Evolutionary conservation across 1,284 basidiomycete genomes (phyloP), one percentile per base, ranked within the genome.

Genomic region (Marasmius fiardii): DNA sequence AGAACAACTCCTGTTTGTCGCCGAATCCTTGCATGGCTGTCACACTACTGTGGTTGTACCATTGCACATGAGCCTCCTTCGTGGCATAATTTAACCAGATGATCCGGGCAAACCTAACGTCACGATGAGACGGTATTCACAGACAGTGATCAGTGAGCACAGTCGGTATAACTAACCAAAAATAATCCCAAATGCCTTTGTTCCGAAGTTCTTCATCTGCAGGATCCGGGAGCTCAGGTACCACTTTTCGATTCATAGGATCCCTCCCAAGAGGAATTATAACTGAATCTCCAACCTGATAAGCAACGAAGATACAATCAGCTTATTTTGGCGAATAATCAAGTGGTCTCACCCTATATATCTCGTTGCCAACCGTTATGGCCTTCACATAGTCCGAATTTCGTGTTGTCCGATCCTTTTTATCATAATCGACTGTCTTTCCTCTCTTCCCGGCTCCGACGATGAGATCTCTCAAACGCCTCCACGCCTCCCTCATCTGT

Each of bases 61-160:
- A 92, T 41, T 83, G 85, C 4, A 88, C 67, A 67, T 91, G 89
- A 0, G 78, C 75, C 1, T 60, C 67, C 53, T 75, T 65, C 1
- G 69, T 54, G 33, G 77, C 71, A 23, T 68, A 65, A 21, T 78
- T 67, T 51, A 88, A 77, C 52, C 74, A 78, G 0, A 85, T 63
- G 24, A 91, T 82, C 60, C 73, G 74, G 0, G 74, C 87, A 66
- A 90, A 88, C 86, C 89, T 90, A 53, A 28, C 14, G 1, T 16
- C 31, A 10, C 10, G 14, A 12, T 4, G 10, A 18, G 43, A 50
- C 8, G 54, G 24, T 44, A 14, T 48, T 56, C 41, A 18, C 6
- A 18, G 54, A 24, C 2, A 55, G 1, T 33, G n/a, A 43, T 54
- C 16, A 10, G 47, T 21, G 52, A 54, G 12, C 16, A 35, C 43